Conservation (phyloP, 805 yeast species). For the Saturnispora quitensis region DNA sequence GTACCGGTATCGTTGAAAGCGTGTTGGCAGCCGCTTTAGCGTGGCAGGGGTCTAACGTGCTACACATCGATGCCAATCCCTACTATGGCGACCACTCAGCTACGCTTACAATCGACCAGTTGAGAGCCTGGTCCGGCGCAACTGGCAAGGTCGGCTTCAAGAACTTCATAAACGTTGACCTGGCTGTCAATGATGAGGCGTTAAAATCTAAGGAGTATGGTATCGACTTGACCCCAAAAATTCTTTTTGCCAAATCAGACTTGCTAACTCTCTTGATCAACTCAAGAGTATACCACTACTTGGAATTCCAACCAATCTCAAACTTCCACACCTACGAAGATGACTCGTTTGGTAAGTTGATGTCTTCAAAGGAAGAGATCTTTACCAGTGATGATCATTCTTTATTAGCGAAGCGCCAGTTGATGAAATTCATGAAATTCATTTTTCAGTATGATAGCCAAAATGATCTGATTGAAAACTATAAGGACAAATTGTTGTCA, state of each 20-base stretch:
- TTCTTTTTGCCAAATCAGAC: constrained; percentile 87
- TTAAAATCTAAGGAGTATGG: constrained; percentile 67
- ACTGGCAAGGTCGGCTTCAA: constrained; percentile 25
- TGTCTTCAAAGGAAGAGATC: constrained; percentile 85
- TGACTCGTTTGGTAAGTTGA: constrained; percentile 78
- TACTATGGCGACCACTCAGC: constrained; percentile 88
- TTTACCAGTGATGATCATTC: constrained; percentile 73
- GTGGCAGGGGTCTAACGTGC: constrained; percentile 96
- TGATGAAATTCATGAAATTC: constrained; percentile 90
- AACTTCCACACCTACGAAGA: constrained; percentile 92
- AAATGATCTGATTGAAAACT: constrained; percentile 29
- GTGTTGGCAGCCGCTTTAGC: constrained; percentile 88
- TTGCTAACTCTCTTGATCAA: constrained; percentile 67
- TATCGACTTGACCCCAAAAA: constrained; percentile 77
- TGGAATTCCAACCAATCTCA: constrained; percentile 84
- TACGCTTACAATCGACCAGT: constrained; percentile 77
- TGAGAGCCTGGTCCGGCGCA: constrained; percentile 73
- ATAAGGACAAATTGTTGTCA: constrained; percentile 46
- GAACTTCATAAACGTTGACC: constrained; percentile 49
- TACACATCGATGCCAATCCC: constrained; percentile 78
- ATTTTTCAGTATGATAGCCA: constrained; percentile 60
- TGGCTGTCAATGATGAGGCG: constrained; percentile 62
- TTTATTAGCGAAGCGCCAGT: constrained; percentile 64
- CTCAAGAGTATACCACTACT: constrained; percentile 80
- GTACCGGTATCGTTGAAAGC: constrained; percentile 86